Percentiles rank a stretch among this genome's conserved stretches.
phyloP scores from a whole-genome alignment of 2,329 filamentous ascomycete genomes.

The Fusarium temperatum region DNA sequence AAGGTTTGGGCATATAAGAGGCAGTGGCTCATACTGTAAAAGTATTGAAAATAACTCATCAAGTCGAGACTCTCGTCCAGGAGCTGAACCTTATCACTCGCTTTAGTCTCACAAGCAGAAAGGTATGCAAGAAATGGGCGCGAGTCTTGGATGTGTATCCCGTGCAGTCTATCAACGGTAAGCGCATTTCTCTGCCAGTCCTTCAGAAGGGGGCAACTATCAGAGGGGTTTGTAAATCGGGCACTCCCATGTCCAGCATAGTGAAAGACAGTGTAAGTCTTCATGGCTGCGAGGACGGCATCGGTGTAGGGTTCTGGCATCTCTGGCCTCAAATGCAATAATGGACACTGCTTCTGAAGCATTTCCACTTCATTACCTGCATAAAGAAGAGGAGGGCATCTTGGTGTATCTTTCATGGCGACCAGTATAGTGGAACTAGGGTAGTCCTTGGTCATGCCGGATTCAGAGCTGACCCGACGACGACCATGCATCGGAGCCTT shows the following conservation, averaged over 20 bases:
- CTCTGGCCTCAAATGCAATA: neutral
- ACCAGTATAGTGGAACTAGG: neutral
- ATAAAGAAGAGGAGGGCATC: neutral
- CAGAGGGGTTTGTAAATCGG: neutral
- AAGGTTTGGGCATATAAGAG: accelerated
- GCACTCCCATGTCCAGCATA: neutral
- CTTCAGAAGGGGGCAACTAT: neutral
- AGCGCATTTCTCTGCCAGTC: neutral
- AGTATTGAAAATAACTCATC: neutral
- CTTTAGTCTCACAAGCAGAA: neutral
- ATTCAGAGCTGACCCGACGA: neutral
- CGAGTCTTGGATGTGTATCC: neutral
- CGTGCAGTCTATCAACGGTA: neutral
- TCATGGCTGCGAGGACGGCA: neutral
- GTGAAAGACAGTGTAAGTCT: neutral
- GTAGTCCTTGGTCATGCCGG: neutral
- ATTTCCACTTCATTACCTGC: neutral
- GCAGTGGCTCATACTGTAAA: no score
- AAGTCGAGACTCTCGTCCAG: neutral
- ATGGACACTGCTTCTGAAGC: neutral
- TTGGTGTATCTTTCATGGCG: neutral
- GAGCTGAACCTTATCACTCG: neutral
- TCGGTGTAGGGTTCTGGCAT: neutral
- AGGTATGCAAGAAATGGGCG: neutral
- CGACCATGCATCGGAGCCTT: neutral